Evolutionary conservation across 2,329 filamentous ascomycete genomes (phyloP), one percentile per base, ranked within the genome.

Genomic region (Ambrosiella cleistominuta): DNA sequence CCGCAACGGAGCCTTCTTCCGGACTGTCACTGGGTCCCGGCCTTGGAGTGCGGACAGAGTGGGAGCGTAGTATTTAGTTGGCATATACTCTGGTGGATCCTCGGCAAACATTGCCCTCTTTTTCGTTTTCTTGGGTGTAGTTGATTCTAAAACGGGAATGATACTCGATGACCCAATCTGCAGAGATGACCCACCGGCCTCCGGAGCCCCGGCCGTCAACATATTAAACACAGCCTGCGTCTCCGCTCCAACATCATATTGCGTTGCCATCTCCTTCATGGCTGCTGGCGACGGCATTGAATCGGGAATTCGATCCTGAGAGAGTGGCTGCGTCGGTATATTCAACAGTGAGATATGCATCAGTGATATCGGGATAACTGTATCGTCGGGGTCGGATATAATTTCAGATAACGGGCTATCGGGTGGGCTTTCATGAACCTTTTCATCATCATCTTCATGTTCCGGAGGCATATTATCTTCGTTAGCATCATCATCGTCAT

Each of bases 181-280:
- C 15, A 47, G n/a, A 47, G 9, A 17, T n/a, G n/a, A 27, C 27
- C 2, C 11, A 12, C 7, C 7, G 54, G 7, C 54, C 8, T 11
- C 6, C n/a, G 44, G 13, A 17, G 19, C 27, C n/a, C 2, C 12
- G 17, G 7, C 15, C 19, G 58, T 37, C 6, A 60, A 17, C 35
- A 60, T 42, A 19, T 60, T 51, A 11, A 60, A 42, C 15, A 54
- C 42, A 9, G 58, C 58, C 19, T 60, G 58, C 1, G 70, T 72
- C 62, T 68, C 67, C 2, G 63, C 62, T 3, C 70, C 68, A 6
- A 64, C 64, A 17, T 64, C 40, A 61, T 68, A 65, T 51, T 51
- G 27, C 5, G 27, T 51, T 12, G 8, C 12, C 61, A 62, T 15
- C 3, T 27, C 27, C 27, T 27, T 27, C 27, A 27, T 47, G n/a